Base-by-base conservation (phyloP, 768 basidiomycete species). In the Phlebiopsis gigantea region DNA sequence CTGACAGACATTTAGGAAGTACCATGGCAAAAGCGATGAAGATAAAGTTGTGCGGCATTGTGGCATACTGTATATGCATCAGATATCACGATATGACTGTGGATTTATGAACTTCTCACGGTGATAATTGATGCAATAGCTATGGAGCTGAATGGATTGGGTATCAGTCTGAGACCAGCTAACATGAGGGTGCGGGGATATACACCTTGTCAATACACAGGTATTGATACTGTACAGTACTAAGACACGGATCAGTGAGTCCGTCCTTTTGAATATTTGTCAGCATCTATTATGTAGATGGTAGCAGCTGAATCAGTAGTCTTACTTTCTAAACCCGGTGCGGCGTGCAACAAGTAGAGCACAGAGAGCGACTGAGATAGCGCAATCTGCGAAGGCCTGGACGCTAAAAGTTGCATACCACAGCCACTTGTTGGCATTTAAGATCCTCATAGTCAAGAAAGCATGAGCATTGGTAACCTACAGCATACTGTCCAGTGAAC, bases 401-500 rank as follows among this genome's bases (percentile, higher is more conserved):
- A 45, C 2, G 17, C 42, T 24, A 30, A 55, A 46, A 4, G 19
- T 21, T 41, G 44, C 43, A 22, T 55, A 55, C 29, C 29, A 55
- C 9, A 55, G 5, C 53, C 53, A 55, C 53, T 55, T 46, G n/a
- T 10, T 15, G n/a, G n/a, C 21, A 21, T n/a, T n/a, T n/a, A n/a
- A n/a, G n/a, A n/a, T n/a, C n/a, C n/a, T n/a, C n/a, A n/a, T n/a
- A n/a, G n/a, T n/a, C n/a, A n/a, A n/a, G n/a, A n/a, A n/a, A n/a
- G n/a, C n/a, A n/a, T n/a, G n/a, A n/a, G n/a, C n/a, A n/a, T n/a
- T n/a, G n/a, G n/a, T n/a, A n/a, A n/a, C n/a, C n/a, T n/a, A n/a
- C n/a, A n/a, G n/a, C n/a, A n/a, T n/a, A n/a, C n/a, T n/a, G n/a
- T n/a, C n/a, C n/a, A n/a, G n/a, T n/a, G n/a, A n/a, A n/a, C n/a